Base-by-base conservation (phyloP, 176 grass and related monocot genomes). In the Stipa capillata region DNA sequence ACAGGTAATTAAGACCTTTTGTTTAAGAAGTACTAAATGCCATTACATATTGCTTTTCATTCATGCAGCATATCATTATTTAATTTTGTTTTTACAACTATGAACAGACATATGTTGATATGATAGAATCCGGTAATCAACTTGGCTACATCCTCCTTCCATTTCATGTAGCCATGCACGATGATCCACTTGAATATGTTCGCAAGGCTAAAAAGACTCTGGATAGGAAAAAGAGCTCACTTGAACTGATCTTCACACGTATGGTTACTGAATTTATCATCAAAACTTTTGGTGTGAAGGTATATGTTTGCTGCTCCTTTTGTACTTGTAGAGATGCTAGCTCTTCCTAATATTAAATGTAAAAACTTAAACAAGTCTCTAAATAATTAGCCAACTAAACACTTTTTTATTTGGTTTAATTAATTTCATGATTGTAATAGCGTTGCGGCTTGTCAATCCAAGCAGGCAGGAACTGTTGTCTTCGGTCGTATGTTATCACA, bases 171-270 rank as follows among this genome's bases (percentile, higher is more conserved):
- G 74, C 8, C 20, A 69, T 72, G 27, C 82, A 84, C 5, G n/a
- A 87, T n/a, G 76, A 93, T 43, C 90, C 87, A 33, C 69, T 93
- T 40, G 84, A 89, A 57, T 87, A 93, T 50, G n/a, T 93, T 53
- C 90, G 83, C 54, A 74, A 81, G 41, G 90, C 75, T 29, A 87
- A 84, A 49, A 76, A 15, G 54, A 73, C 32, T 39, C 57, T 80
- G 44, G 49, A 75, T 18, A 87, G 83, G 80, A 93, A 93, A 67
- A 93, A 93, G 83, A 93, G 37, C 35, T 93, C 90, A 5, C 66
- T 93, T 6, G 87, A 93, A 72, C 31, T 71, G 14, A 63, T 87
- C 63, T 72, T 81, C 41, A 60, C 80, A 4, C 83, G 81, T 73
- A 70, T 66, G 31, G 66, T 21, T 31, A 55, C 32, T 27, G 45